Evolutionary conservation across 2,329 filamentous ascomycete species (phyloP), one percentile per base, ranked within the genome.

Genomic region (Monascus ruber): DNA sequence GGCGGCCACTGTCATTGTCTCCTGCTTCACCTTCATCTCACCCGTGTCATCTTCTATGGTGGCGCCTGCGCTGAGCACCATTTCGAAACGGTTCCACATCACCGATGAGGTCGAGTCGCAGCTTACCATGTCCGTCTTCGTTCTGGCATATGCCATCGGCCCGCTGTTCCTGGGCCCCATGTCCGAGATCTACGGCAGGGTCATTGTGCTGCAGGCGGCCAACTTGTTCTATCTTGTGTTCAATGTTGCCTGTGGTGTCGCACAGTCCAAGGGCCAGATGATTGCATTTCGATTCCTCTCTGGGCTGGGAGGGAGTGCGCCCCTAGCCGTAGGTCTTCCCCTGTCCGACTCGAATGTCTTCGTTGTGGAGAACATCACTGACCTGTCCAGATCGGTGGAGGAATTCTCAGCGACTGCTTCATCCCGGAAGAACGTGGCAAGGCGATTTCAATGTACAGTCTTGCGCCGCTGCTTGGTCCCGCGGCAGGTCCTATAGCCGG

Each of bases 401-500:
- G 70, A 10, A 64, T 74, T 6, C 52, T 74, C 5, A 69, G 70
- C 39, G 79, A 82, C 51, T 68, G 72, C 25, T 82, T 76, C 61
- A 60, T 56, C 8, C 65, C 77, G 0, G 77, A 81, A 50, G 66
- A 82, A 54, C 71, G 79, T 46, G 79, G 79, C 3, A 71, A 69
- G 45, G 74, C 77, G 3, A 73, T 82, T 40, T 71, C 71, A 2
- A 69, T 82, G 31, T 82, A 81, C 60, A 74, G 68, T 37, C 65
- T 83, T 1, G 73, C 72, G 1, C 79, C 79, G 0, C 64, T 84
- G 0, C 69, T 83, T 0, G 80, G 79, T 0, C 79, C 79, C 3
- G 76, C 76, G 1, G 62, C 82, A 4, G 80, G 79, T 0, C 81
- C 80, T 0, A 74, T 84, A 2, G 71, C 72, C 0, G 79, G 79